Evolutionary conservation across 2,329 filamentous ascomycete species (phyloP).

Genomic region (Colletotrichum gloeosporioides): DNA sequence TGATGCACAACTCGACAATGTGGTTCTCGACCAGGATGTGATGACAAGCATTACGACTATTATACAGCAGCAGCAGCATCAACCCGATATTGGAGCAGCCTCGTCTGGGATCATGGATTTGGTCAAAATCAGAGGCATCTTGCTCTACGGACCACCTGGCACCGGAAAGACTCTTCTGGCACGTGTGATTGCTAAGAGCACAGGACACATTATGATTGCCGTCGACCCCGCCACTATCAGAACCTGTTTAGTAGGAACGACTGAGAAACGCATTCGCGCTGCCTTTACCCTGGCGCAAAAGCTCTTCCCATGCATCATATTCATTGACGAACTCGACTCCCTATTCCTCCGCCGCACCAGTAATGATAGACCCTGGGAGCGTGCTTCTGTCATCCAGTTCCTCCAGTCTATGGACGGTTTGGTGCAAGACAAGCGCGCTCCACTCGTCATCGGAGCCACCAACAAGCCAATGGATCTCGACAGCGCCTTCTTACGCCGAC

Average conservation of each 20-base stretch:
- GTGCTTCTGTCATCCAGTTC: constrained; percentile 29
- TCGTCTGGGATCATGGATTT: too few species aligned
- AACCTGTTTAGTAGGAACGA: constrained; percentile 25
- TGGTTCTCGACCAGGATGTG: too few species aligned
- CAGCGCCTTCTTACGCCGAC: background rate
- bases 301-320: constrained; percentile 31
- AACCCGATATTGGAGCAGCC: too few species aligned
- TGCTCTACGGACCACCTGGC: constrained; percentile 33
- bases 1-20: too few species aligned
- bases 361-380: constrained; percentile 1
- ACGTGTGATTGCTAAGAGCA: constrained; percentile 25
- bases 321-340: constrained; percentile 31
- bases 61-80: too few species aligned
- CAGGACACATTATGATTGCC: constrained; percentile 26
- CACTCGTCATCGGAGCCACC: constrained; percentile 32
- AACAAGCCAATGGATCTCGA: constrained; percentile 34
- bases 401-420: constrained; percentile 32
- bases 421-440: background rate
- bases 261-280: constrained; percentile 31
- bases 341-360: constrained; percentile 19
- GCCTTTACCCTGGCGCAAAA: constrained; percentile 29
- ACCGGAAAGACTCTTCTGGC: constrained; percentile 33
- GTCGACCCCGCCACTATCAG: constrained; percentile 18
- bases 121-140: constrained; percentile 23
- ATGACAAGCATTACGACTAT: too few species aligned